Evolutionary conservation across 2,329 filamentous ascomycete genomes (phyloP), one percentile per base, ranked within the genome.

Genomic region (Aspergillus versicolor): DNA sequence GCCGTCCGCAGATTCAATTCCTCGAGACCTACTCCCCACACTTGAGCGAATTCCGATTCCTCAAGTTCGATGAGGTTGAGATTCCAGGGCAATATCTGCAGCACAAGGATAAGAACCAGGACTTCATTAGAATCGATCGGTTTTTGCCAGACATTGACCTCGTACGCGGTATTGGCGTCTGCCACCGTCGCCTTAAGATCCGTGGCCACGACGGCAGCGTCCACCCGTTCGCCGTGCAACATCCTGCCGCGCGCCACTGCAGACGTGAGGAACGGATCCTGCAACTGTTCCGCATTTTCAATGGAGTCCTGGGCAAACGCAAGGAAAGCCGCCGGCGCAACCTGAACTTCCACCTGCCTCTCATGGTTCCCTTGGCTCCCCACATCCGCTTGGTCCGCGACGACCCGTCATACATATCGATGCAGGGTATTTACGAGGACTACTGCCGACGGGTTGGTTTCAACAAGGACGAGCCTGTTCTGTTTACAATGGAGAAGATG

Each of bases 41-140:
- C 69, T 84, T 99, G 43, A 96, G 91, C 76, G 94, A 97, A 71
- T 99, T 99, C 81, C 85, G 91, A 40, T 99, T 96, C 80, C 88
- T 94, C 73, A 97, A 97, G 74, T 97, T 99, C 65, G 94, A 99
- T 69, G 95, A 99, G 67, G 93, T 99, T 12, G 94, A 99, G 75
- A 87, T 99, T 37, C 95, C 95, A 3, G 94, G 94, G 0, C 94
- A 99, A 72, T 99, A 99, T 73, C 79, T 97, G 61, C 88, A 96
- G 71, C 94, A 97, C 77, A 95, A 94, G 74, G 95, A 99, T 69
- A 99, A 97, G 84, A 99, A 99, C 73, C 92, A 96, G 67, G 94
- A 99, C 73, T 99, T 99, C 71, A 88, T 99, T 63, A 89, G 92
- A 45, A 97, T 99, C 63, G 95, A 99, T 73, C 89, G 93, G 22